Percentiles rank a stretch among this genome's conserved stretches.
These are phyloP conservation scores for Colletotrichum sp. DNA, from an alignment of 2,329 filamentous ascomycete genomes.

Conservation along the genomic window DNA sequence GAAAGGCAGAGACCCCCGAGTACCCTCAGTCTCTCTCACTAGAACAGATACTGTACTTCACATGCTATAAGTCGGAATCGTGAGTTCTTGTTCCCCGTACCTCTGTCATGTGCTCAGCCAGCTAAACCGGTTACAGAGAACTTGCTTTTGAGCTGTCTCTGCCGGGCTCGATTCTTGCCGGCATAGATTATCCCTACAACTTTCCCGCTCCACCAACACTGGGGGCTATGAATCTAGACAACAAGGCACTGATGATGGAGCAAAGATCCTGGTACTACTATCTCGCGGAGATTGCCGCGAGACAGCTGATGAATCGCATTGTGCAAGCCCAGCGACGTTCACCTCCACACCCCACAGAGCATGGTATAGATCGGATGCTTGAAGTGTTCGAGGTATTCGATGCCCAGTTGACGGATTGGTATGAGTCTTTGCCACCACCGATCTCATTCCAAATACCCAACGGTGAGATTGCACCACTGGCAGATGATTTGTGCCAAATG, in stretches of 20 bases:
- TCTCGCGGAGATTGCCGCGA: constrained; percentile 16
- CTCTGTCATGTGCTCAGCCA: neutral
- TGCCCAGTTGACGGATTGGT: constrained; percentile 18
- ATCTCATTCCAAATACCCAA: constrained; percentile 14
- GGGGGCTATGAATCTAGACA: neutral
- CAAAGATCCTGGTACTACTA: constrained; percentile 22
- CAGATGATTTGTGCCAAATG: constrained; percentile 16
- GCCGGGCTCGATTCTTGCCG: constrained; percentile 10
- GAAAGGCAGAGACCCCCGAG: neutral
- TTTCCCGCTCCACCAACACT: constrained; percentile 10
- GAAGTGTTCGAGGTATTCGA: constrained; percentile 16
- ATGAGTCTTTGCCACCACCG: neutral
- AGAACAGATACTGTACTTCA: constrained; percentile 19
- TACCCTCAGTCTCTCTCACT: neutral
- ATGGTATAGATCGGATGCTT: constrained; percentile 19
- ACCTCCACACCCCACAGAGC: neutral
- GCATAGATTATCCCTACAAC: constrained; percentile 8
- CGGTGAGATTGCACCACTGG: neutral
- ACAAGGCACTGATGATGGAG: constrained; percentile 9
- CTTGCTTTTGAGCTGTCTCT: constrained; percentile 13
- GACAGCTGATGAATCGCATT: constrained; percentile 13
- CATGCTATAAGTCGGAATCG: constrained; percentile 19
- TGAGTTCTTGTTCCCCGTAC: neutral
- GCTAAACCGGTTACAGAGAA: neutral
- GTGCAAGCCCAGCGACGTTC: neutral